Percentiles rank a stretch among this genome's conserved stretches.
phyloP scores from a whole-genome alignment of 257 asterid genomes.

The Salvia miltiorrhiza region DNA sequence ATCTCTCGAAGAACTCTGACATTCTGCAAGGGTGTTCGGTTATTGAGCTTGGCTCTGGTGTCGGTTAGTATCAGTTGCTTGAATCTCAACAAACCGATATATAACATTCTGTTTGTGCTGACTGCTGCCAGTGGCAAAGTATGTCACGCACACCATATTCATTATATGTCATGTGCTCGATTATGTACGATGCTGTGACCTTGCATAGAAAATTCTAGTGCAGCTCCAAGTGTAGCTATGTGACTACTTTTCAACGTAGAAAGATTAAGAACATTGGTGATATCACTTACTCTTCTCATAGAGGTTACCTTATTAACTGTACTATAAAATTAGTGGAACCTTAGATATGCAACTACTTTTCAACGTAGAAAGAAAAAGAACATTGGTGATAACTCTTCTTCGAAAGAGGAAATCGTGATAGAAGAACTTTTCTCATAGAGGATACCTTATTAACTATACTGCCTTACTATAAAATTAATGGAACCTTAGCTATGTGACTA shows the following conservation, averaged over 20 bases:
- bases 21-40: conserved; percentile 64
- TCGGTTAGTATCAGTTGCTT: conserved; percentile 50
- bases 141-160: background rate
- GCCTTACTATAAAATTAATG: too few relatives aligned
- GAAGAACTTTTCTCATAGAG: background rate
- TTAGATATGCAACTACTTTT: too few relatives aligned
- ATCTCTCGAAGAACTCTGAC: conserved; percentile 63
- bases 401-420: background rate
- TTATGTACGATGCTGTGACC: too few relatives aligned
- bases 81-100: background rate
- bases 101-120: conserved; percentile 1
- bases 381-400: background rate
- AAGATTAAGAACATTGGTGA: background rate
- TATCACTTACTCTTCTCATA: background rate
- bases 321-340: too few relatives aligned
- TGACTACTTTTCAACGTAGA: background rate
- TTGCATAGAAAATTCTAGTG: background rate
- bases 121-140: conserved; percentile 5
- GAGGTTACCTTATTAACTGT: background rate
- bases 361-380: background rate
- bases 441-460: background rate
- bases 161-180: background rate
- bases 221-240: background rate
- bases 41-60: conserved; percentile 94
- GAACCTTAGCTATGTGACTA: too few relatives aligned